phyloP scores from a whole-genome alignment of 208 protist genomes.

The Novymonas esmeraldas region DNA sequence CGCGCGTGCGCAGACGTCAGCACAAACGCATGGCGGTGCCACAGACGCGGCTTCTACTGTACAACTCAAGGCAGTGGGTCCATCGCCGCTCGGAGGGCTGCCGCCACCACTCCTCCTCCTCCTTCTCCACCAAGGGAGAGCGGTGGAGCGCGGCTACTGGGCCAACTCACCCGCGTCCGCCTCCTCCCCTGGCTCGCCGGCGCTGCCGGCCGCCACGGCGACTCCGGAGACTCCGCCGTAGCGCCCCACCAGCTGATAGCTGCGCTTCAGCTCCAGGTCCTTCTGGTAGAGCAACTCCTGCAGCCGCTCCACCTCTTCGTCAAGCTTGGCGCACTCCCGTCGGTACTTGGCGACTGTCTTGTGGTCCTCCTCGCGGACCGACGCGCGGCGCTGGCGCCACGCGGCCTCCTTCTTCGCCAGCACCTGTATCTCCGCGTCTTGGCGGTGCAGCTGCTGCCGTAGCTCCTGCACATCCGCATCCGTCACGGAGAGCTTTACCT shows the following conservation, averaged over 20 bases:
- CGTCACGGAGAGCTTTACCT: constrained; percentile 56
- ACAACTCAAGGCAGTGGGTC: neutral
- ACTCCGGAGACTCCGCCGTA: neutral
- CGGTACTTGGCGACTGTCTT: constrained; percentile 34
- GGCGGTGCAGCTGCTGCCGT: constrained; percentile 28
- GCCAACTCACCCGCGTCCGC: neutral
- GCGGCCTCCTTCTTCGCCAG: constrained; percentile 24
- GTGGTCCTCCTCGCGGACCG: constrained; percentile 42
- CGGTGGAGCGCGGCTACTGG: too few relatives aligned
- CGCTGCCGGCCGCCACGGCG: neutral
- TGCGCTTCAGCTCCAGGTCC: constrained; percentile 58
- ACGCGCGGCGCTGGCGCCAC: constrained; percentile 39
- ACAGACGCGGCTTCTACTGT: neutral
- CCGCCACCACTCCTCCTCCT: too few relatives aligned
- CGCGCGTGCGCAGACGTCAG: neutral
- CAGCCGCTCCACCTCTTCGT: constrained; percentile 53
- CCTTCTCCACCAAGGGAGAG: too few relatives aligned
- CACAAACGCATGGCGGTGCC: neutral
- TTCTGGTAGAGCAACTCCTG: constrained; percentile 45
- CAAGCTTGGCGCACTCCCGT: constrained; percentile 47
- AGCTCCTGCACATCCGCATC: constrained; percentile 54
- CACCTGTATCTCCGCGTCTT: constrained; percentile 27
- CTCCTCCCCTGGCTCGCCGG: neutral
- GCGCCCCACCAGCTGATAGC: constrained; percentile 32
- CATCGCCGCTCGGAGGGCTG: too few relatives aligned